Base-by-base conservation (phyloP, 768 basidiomycete species). In the Russula dissimulans region DNA sequence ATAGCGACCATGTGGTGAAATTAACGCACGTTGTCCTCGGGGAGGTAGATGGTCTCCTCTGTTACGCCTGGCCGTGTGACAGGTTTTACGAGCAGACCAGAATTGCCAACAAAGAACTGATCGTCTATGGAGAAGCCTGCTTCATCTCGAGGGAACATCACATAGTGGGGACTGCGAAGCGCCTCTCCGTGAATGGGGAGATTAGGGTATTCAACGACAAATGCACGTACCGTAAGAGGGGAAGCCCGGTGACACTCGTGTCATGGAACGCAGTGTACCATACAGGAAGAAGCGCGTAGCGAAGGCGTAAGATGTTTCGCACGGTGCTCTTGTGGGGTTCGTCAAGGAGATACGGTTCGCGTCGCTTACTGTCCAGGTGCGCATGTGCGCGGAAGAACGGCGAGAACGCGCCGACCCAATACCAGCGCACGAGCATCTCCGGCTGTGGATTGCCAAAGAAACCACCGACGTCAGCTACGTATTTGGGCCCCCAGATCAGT, bases 311-410 rank as follows among this genome's bases (percentile, higher is more conserved):
- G 54, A 86, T 79, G 63, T 91, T 85, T 41, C 86, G 83, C 46
- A 97, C 73, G 52, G 92, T 87, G 39, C 82, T 78, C 76, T 89
- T 91, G 77, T 90, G 87, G 3, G 95, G 94, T 66, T 97, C 86
- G 11, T 92, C 91, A 51, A 89, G 80, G 0, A 98, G 78, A 78
- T 86, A 99, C 1, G 95, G 95, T 73, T 99, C 97, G 43, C 97
- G 86, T 45, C 97, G 86, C 75, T 97, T 98, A 32, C 95, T 95
- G 71, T 99, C 95, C 67, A 97, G 86, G 71, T 97, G 95, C 11
- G 95, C 95, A 72, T 99, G 97, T 1, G 95, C 97, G 60, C 97
- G 84, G 86, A 98, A 95, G 84, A 99, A 99, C 6, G 97, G 95
- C 54, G 86, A 86, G 73, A 98, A 95, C 1, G 85, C 83, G 29